Conservation (phyloP, 441 rosid genomes). For the Adansonia madagascariensis region DNA sequence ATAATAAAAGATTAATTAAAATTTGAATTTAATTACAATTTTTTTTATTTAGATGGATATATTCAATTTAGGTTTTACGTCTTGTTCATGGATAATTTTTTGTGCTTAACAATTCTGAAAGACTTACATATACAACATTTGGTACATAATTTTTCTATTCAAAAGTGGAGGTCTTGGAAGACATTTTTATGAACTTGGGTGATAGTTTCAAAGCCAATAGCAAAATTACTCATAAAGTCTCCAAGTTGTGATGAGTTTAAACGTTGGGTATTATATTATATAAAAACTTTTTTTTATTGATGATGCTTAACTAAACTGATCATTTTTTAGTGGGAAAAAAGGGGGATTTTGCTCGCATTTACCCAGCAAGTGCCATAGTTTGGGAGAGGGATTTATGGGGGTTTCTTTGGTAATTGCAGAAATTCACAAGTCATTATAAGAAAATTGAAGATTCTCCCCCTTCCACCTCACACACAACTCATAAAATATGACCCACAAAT, state of each 20-base stretch:
- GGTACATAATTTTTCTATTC: not conserved
- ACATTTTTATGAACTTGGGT: not conserved
- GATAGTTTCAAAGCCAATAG: not conserved
- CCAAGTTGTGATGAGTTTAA: not conserved
- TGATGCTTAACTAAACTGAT: not conserved
- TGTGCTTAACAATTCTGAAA: not conserved
- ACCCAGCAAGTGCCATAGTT: constrained; percentile 13
- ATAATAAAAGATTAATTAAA: too few species aligned
- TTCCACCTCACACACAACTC: constrained; percentile 56
- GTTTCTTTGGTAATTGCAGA: constrained; percentile 48
- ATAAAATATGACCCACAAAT: constrained; percentile 53
- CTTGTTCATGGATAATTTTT: not conserved
- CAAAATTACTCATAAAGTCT: not conserved
- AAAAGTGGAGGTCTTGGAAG: not conserved
- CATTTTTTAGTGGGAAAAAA: not conserved
- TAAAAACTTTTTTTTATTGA: not conserved
- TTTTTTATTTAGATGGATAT: too few species aligned
- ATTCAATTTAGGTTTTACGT: not conserved
- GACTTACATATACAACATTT: not conserved
- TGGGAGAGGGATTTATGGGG: constrained; percentile 27
- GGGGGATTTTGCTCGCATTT: not conserved
- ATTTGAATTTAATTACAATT: too few species aligned
- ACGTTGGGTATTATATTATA: constrained; percentile 12
- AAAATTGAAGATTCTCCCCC: constrained; percentile 57
- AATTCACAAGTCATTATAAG: constrained; percentile 58